Base-by-base conservation (phyloP, 2,329 filamentous ascomycete species). In the Plenodomus biglobosus region DNA sequence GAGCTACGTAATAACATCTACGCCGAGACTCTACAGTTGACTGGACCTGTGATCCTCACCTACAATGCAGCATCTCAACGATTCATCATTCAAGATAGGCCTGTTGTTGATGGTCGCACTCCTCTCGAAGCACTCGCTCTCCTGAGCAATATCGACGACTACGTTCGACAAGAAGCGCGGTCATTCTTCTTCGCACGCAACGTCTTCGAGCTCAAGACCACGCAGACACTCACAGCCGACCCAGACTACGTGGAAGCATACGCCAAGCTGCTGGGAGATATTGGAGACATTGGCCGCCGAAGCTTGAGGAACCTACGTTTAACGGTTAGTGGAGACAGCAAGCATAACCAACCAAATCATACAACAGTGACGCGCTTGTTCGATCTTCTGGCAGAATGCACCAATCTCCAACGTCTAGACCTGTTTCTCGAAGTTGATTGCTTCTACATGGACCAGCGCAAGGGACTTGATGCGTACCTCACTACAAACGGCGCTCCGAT, bases 181-280 rank as follows among this genome's bases (percentile, higher is more conserved):
- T 44, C 38, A 2, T 50, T 41, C 41, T 45, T 45, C 38, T 50
- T 50, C 34, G 47, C 42, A 21, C 44, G 38, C 32, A 44, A 45
- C 34, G 21, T 16, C 19, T 45, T 50, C 22, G 32, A 40, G 13
- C 13, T 48, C 22, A 30, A 43, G 17, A 40, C 45, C 5, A 30
- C 5, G 3, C 45, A 48, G 40, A 38, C 20, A 7, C 24, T 34
- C 11, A 35, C 21, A 15, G 35, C 21, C 17, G 40, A 48, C 21
- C 18, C 45, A 8, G 45, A 48, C 35, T 48, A 48, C 24, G 22
- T 43, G 15, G 20, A 40, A 17, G 30, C 30, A 1, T 43, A 42
- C 18, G 40, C 43, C 19, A 17, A 36, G 5, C 43, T 42, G n/a
- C 35, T 48, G 3, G 45, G 36, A 13, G 19, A 43, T 7, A 43